Conservation (phyloP, 1,284 basidiomycete genomes). For the Microbotryomycetes sp. region DNA sequence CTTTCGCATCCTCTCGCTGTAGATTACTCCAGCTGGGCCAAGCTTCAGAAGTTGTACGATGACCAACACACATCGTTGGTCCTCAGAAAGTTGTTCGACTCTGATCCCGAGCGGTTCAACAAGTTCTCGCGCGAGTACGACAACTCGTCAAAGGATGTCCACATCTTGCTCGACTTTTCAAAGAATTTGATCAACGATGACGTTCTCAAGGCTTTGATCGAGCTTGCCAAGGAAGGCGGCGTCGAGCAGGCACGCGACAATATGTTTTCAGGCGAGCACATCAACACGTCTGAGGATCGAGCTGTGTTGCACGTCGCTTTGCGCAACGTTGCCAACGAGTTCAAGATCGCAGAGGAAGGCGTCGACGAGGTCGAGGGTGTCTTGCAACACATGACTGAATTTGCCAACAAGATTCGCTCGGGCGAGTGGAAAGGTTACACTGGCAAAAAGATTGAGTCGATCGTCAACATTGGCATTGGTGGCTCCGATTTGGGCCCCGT, state of each 20-base stretch:
- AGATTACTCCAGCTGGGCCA: constrained; percentile 87
- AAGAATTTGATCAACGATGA: constrained; percentile 92
- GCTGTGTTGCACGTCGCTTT: constrained; percentile 93
- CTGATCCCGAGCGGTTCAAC: constrained; percentile 77
- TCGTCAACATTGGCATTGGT: constrained; percentile 98
- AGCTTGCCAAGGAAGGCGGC: constrained; percentile 75
- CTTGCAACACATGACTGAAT: constrained; percentile 83
- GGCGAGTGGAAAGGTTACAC: constrained; percentile 96
- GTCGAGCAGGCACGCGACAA: constrained; percentile 80
- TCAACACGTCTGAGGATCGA: constrained; percentile 96
- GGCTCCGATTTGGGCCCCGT: constrained; percentile 96
- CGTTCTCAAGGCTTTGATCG: constrained; percentile 61
- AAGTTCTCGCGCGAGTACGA: constrained; percentile 76
- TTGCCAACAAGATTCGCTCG: constrained; percentile 75
- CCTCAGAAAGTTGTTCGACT: constrained; percentile 83
- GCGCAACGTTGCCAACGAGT: constrained; percentile 67
- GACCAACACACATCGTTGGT: constrained; percentile 66
- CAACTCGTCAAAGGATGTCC: constrained; percentile 61
- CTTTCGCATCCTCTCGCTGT: too few relatives aligned
- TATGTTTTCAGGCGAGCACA: constrained; percentile 93
- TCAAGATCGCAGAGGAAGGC: constrained; percentile 67
- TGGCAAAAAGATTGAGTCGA: constrained; percentile 84
- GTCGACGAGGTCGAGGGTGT: constrained; percentile 77
- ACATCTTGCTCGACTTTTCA: constrained; percentile 89
- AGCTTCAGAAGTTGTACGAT: constrained; percentile 80